Evolutionary conservation across 208 protist species (phyloP).

Genomic region (Leishmania tarentolae): DNA sequence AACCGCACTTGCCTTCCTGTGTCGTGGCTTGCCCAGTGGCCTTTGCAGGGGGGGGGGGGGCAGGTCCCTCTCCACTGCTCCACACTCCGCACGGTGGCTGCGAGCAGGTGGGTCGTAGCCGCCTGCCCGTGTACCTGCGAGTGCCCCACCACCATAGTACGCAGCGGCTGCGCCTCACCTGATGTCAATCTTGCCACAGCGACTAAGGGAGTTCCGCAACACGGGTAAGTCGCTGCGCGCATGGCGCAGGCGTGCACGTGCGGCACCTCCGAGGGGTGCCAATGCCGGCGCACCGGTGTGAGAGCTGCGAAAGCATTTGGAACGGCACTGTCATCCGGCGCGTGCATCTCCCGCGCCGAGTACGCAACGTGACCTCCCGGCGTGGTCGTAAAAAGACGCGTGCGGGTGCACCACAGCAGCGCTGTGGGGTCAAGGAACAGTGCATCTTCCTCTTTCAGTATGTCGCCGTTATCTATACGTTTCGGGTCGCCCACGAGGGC

Average conservation of each 20-base stretch:
- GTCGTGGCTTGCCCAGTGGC: background rate
- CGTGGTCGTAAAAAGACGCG: background rate
- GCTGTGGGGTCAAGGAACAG: background rate
- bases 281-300: background rate
- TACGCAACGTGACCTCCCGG: background rate
- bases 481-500: background rate
- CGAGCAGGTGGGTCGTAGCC: background rate
- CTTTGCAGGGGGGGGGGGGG: background rate
- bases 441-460: background rate
- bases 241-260: background rate
- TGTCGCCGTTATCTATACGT: background rate
- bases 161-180: background rate
- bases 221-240: background rate
- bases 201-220: background rate
- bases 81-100: background rate
- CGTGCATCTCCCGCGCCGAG: background rate
- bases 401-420: background rate
- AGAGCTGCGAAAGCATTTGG: background rate
- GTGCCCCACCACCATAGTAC: background rate
- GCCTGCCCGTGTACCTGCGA: background rate
- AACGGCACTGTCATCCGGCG: background rate
- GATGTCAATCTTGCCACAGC: background rate
- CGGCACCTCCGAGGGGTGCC: too few species aligned
- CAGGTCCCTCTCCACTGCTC: background rate
- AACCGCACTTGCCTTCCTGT: background rate